Percentiles rank a stretch among this genome's conserved stretches.
These are phyloP conservation scores for Silene uniflora DNA, from an alignment of 148 eudicot species.

Conservation along the genomic window DNA sequence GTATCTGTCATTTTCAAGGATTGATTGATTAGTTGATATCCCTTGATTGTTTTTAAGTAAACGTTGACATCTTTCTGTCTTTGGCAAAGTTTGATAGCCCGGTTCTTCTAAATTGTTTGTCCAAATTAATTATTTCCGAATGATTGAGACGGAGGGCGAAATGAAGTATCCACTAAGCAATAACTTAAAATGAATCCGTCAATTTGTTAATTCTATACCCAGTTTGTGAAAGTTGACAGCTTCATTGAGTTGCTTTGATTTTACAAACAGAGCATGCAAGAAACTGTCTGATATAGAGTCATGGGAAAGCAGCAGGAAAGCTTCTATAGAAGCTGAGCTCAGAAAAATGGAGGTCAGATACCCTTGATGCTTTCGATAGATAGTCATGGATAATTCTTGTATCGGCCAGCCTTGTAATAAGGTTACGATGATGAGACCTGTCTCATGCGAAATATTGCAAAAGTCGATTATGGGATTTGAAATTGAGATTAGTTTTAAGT, in stretches of 20 bases:
- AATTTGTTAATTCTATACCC: not conserved
- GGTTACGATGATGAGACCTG: no score
- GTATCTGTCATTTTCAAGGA: not conserved
- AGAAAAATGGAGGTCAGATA: conserved; percentile 49
- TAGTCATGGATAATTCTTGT: no score
- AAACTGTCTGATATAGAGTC: conserved; percentile 45
- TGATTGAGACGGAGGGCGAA: no score
- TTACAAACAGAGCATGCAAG: conserved; percentile 52
- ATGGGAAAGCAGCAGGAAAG: conserved; percentile 67
- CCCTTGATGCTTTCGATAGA: not conserved
- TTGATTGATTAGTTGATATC: not conserved
- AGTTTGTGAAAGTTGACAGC: not conserved
- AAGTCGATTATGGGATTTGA: no score
- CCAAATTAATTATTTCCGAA: no score
- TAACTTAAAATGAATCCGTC: no score
- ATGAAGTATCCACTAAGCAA: no score
- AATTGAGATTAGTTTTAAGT: no score
- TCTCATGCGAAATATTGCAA: no score
- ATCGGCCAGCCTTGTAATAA: no score
- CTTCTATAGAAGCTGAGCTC: conserved; percentile 49
- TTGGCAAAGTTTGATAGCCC: not conserved
- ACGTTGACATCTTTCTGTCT: not conserved
- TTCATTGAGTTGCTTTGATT: not conserved
- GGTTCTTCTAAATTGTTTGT: no score
- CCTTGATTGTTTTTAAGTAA: not conserved